Base-by-base conservation (phyloP, 1,284 basidiomycete genomes). In the Hymenochaete sp. region DNA sequence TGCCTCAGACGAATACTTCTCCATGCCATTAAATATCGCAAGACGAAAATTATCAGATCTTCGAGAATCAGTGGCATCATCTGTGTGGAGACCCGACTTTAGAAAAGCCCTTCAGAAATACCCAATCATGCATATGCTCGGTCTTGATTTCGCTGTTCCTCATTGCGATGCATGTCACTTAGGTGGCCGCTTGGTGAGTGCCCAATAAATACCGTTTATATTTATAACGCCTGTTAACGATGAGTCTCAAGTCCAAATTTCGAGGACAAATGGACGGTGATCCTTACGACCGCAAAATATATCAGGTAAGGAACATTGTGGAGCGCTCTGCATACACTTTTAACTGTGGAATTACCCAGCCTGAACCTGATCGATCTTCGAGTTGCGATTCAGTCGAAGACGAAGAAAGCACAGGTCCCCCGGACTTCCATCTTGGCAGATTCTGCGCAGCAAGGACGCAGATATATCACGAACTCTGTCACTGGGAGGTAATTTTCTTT, bases 111-210 rank as follows among this genome's bases (percentile, higher is more conserved):
- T 93, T 4, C 74, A 82, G 56, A 75, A 56, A 38, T 82, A 79
- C 59, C 88, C 89, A 0, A 62, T 70, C 0, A 74, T 89, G 47
- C 64, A 71, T 7, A 58, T 83, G 21, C 52, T 64, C 21, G 55
- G 55, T 16, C 60, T 90, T 39, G 66, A 76, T 10, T 78, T 77
- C 55, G 62, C 77, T 6, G 63, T 78, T 31, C 72, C 77, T 4
- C 65, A 67, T 11, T 92, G 88, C 56, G 82, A 89, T 58, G 88
- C 88, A 21, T 91, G 88, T 59, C 74, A 81, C 59, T 67, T 90
- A 16, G 75, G 82, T 35, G 73, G 77, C 6, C 70, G 85, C 22
- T 43, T 59, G 41, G 41, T 42, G 14, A 14, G 41, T 16, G 13
- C 16, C 5, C 11, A 28, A 14, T 26, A 19, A 9, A 11, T 22